Evolutionary conservation across 306 rosid genomes (phyloP), one percentile per base, ranked within the genome.

Genomic region (Mimosa bimucronata): DNA sequence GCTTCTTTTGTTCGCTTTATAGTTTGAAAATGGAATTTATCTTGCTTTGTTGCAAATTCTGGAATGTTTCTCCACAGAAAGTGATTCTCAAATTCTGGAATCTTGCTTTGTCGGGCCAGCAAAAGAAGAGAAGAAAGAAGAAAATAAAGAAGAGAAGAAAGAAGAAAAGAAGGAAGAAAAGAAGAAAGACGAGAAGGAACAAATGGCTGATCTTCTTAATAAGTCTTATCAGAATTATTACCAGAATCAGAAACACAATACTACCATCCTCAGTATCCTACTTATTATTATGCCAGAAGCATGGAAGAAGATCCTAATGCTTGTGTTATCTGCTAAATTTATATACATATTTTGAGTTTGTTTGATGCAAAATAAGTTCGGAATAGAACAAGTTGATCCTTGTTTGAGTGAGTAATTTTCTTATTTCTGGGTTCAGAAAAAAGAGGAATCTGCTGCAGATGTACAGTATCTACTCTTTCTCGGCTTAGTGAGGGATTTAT

Each of bases 251-350:
- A 31, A 50, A n/a, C n/a, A n/a, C n/a, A n/a, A n/a, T n/a, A n/a
- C n/a, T 77, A 84, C 0, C 19, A 48, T 25, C 77, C 25, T 53
- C 25, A 57, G 3, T 26, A 58, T 25, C 65, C 65, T 25, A 2
- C 7, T 58, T 11, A 23, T 1, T n/a, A n/a, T n/a, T 81, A 16
- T 78, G 81, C 75, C 6, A 84, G 52, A 71, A 78, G 83, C 41
- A 77, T 31, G 23, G 95, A 94, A 65, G 94, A 91, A 79, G 79
- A 87, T 81, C 97, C 95, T 15, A 90, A 71, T 85, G 77, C 84
- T 1, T 94, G 98, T 85, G 92, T 90, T 7, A 91, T 91, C 52
- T 91, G 91, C 77, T 93, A 65, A 88, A 45, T 42, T 34, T 26
- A 25, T 30, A 12, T 5, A 18, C 4, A 7, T 37, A 26, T 25